A percentile compares a stretch with the other conserved stretches of the same genome.
Conservation (phyloP, 2,329 filamentous ascomycete species). For the Stylonectria norvegica region DNA sequence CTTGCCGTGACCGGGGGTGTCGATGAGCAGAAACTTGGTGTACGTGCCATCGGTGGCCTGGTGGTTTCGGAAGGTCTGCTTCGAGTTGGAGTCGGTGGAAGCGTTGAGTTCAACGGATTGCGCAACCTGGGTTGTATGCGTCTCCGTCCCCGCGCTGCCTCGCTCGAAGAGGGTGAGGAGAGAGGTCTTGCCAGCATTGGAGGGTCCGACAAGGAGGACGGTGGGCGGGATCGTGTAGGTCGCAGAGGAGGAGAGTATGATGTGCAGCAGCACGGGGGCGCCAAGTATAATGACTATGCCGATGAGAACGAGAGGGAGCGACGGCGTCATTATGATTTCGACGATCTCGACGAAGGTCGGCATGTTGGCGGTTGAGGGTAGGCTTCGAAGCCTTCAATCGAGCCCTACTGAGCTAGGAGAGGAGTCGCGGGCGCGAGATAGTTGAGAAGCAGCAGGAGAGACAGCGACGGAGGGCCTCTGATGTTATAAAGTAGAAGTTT, state of each 20-base stretch:
- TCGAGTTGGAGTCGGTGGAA: slow-evolving; percentile 42
- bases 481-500: no score
- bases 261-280: slow-evolving; percentile 74
- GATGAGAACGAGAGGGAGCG: slow-evolving; percentile 59
- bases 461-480: no score
- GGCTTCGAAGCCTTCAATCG: slow-evolving; percentile 2
- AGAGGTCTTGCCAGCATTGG: slow-evolving; percentile 81
- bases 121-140: slow-evolving; percentile 54
- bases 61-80: slow-evolving; percentile 51
- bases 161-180: slow-evolving; percentile 72
- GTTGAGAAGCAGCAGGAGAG: slow-evolving; percentile 1
- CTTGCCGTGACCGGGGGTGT: slow-evolving; percentile 95
- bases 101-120: slow-evolving; percentile 55
- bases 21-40: slow-evolving; percentile 71
- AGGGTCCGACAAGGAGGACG: slow-evolving; percentile 77
- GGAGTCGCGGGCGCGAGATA: slow-evolving; percentile 3
- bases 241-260: slow-evolving; percentile 64
- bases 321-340: slow-evolving; percentile 58
- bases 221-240: slow-evolving; percentile 67
- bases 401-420: slow-evolving; percentile 15
- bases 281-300: slow-evolving; percentile 68
- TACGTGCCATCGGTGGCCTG: slow-evolving; percentile 53
- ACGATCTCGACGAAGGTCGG: slow-evolving; percentile 39
- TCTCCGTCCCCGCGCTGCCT: slow-evolving; percentile 43
- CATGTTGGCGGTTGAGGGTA: slow-evolving; percentile 36